Evolutionary conservation across 352 stramenopile species (phyloP), one percentile per base, ranked within the genome.

Genomic region (Pythium biforme): DNA sequence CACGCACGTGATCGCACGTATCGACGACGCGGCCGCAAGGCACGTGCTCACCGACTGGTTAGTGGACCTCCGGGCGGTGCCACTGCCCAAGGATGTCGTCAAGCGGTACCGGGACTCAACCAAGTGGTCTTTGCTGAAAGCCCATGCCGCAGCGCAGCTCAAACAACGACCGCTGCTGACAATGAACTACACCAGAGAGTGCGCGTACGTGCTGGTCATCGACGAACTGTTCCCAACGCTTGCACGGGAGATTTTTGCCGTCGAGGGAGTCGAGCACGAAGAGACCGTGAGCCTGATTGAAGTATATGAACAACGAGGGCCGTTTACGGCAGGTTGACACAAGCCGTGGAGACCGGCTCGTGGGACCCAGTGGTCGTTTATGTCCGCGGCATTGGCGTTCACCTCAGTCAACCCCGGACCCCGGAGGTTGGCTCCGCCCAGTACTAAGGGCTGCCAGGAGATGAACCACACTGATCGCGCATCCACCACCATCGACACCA

Each of bases 161-260:
- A 15, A 43, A n/a, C 37, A n/a, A 15, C 37, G 2, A 2, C 27
- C 26, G 9, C n/a, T 59, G 9, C 26, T 53, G 19, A 54, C 55
- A 8, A 29, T 45, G 26, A 53, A 43, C 27, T 50, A 20, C 40
- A 54, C n/a, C 0, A n/a, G 17, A 8, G 19, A 43, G 2, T 41
- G 55, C n/a, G 26, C 43, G 40, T 53, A 17, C 22, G 41, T 53
- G 3, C 3, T 61, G 10, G 55, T 25, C 3, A 3, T 59, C 1
- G 53, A 59, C 4, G 53, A 51, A 10, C 26, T 59, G 1, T 51
- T 59, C 39, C 53, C 53, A 0, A 7, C 4, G 0, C 37, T 59
- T 1, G 53, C 55, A 7, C 1, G 8, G 1, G 37, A 49, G 1
- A 52, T 53, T 4, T n/a, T 31, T 1, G 10, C 2, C 5, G 12